A percentile compares a stretch with the other conserved stretches of the same genome.
phyloP scores from a whole-genome alignment of 352 stramenopile genomes.

The Globisporangium yorkense region DNA sequence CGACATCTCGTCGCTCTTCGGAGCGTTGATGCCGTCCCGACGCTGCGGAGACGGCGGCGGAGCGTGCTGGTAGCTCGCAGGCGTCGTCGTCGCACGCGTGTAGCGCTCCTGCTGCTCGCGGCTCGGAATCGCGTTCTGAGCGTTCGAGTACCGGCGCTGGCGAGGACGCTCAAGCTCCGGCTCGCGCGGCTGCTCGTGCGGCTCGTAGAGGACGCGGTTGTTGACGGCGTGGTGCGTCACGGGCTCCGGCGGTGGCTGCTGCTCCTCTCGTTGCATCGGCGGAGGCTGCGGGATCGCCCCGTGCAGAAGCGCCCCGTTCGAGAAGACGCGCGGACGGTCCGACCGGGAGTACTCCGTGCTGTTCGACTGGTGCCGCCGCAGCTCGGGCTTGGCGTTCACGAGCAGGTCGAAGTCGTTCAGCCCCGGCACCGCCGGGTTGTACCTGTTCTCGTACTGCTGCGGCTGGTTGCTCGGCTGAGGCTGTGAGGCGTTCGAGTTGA shows the following conservation, averaged over 20 bases:
- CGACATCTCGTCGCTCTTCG: constrained; percentile 25
- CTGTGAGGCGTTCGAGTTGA: not conserved
- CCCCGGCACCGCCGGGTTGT: not conserved
- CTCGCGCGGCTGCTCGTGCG: not conserved
- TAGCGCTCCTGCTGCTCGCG: not conserved
- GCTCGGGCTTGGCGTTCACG: constrained; percentile 18
- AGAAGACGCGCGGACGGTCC: constrained; percentile 7
- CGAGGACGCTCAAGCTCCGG: constrained; percentile 7
- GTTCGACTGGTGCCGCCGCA: constrained; percentile 11
- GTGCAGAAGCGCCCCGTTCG: constrained; percentile 7
- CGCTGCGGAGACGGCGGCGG: not conserved
- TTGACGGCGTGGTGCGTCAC: not conserved
- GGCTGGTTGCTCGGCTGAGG: not conserved
- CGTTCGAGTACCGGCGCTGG: constrained; percentile 11
- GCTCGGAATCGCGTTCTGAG: not conserved
- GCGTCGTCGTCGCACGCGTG: constrained; percentile 4
- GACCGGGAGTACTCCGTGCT: not conserved
- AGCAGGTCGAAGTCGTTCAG: constrained; percentile 21
- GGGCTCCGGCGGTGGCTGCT: not conserved
- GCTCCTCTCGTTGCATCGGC: not conserved
- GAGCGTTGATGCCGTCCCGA: not conserved
- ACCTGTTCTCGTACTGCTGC: not conserved
- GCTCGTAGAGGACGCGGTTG: constrained; percentile 9
- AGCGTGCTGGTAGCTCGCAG: not conserved
- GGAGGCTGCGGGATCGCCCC: not conserved